Evolutionary conservation across 1,139 yeast genomes (phyloP).

Genomic region (Hemisphaericaspora xylofermentans): DNA sequence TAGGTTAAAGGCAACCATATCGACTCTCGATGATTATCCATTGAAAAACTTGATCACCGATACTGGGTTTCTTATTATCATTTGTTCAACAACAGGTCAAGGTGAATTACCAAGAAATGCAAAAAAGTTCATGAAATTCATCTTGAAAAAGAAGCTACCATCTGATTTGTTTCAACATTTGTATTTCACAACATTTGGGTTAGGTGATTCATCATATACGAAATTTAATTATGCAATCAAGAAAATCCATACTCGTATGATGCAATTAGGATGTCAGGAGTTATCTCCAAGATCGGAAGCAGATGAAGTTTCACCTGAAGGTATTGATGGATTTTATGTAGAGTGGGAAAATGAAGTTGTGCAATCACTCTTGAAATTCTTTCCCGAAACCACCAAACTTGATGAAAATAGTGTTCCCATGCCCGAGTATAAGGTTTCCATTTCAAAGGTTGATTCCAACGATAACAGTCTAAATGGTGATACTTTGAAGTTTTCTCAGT

Average conservation of each 20-base stretch:
- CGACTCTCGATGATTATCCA: slow-evolving; percentile 64
- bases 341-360: slow-evolving; percentile 69
- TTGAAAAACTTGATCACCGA: slow-evolving; percentile 49
- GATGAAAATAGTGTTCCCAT: slow-evolving; percentile 19
- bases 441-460: neutral
- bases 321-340: slow-evolving; percentile 72
- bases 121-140: slow-evolving; percentile 66
- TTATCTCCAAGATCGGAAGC: slow-evolving; percentile 78
- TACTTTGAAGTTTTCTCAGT: neutral
- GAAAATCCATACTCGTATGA: slow-evolving; percentile 73
- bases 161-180: slow-evolving; percentile 60
- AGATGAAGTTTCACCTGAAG: slow-evolving; percentile 81
- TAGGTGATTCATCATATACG: slow-evolving; percentile 94
- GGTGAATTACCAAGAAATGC: slow-evolving; percentile 89
- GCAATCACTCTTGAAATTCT: slow-evolving; percentile 27
- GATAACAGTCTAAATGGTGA: neutral
- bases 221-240: slow-evolving; percentile 82
- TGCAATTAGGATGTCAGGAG: slow-evolving; percentile 80
- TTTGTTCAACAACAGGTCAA: slow-evolving; percentile 93
- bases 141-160: slow-evolving; percentile 70
- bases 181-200: slow-evolving; percentile 72
- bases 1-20: slow-evolving; percentile 50
- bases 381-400: slow-evolving; percentile 9
- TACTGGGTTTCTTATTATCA: slow-evolving; percentile 53
- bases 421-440: slow-evolving; percentile 16